Evolutionary conservation across 2,329 filamentous ascomycete genomes (phyloP).

Genomic region (Fusarium zealandicum): DNA sequence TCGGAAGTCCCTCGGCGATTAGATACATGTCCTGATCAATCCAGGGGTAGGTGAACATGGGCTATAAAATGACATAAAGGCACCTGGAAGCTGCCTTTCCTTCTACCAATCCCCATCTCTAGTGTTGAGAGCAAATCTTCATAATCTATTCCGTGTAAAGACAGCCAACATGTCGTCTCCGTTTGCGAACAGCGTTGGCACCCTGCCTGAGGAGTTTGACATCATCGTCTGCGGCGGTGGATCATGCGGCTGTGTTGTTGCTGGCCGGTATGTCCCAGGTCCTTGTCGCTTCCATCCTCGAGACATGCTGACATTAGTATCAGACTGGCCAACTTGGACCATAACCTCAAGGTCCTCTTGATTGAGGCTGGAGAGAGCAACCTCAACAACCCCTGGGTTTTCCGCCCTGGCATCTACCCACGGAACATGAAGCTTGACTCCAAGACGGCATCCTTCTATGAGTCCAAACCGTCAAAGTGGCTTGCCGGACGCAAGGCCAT

Average conservation of each 20-base stretch:
- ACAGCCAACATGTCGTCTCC: constrained; percentile 31
- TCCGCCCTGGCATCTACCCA: constrained; percentile 78
- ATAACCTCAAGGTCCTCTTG: constrained; percentile 73
- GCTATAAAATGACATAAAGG: constrained; percentile 19
- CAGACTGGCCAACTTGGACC: constrained; percentile 76
- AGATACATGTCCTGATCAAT: constrained; percentile 7
- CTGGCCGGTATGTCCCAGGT: constrained; percentile 55
- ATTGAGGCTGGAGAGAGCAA: constrained; percentile 78
- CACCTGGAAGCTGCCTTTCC: not conserved
- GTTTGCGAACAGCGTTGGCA: constrained; percentile 26
- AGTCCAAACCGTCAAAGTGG: constrained; percentile 76
- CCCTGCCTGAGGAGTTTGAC: constrained; percentile 77
- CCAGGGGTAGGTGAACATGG: not conserved
- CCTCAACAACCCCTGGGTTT: constrained; percentile 81
- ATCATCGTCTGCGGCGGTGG: constrained; percentile 82
- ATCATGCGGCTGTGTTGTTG: constrained; percentile 68
- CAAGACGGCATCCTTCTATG: constrained; percentile 83
- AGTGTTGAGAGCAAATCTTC: not conserved
- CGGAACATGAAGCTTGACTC: constrained; percentile 80
- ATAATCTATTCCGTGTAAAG: not conserved
- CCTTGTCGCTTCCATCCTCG: not conserved
- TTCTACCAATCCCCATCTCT: not conserved
- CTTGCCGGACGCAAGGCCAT: constrained; percentile 74
- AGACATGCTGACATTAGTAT: constrained; percentile 47
- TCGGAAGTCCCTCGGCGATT: constrained; percentile 37